Evolutionary conservation across 129 eudicot species (phyloP).

Genomic region (Flaveria linearis): DNA sequence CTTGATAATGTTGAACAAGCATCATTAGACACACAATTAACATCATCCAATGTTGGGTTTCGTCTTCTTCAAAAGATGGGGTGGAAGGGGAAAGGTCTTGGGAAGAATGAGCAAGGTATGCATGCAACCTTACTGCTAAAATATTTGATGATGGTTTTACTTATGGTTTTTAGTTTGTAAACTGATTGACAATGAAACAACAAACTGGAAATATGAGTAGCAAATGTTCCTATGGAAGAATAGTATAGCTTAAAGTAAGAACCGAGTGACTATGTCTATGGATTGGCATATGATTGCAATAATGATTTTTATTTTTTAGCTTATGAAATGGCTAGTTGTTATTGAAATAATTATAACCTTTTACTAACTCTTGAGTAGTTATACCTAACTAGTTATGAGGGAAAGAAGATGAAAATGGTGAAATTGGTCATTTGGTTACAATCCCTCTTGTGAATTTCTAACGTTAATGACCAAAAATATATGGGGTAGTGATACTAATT

Average conservation of each 20-base stretch:
- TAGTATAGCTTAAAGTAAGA: neutral
- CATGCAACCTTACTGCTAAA: neutral
- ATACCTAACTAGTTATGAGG: neutral
- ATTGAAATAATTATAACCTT: neutral
- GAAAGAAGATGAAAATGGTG: neutral
- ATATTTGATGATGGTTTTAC: neutral
- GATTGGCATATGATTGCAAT: neutral
- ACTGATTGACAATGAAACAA: neutral
- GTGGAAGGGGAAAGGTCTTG: constrained; percentile 98
- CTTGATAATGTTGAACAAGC: constrained; percentile 92
- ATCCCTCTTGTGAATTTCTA: neutral
- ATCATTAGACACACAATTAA: constrained; percentile 75
- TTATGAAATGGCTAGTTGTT: neutral
- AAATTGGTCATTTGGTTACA: neutral
- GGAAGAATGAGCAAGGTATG: constrained; percentile 96
- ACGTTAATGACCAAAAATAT: neutral
- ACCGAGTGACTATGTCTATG: neutral
- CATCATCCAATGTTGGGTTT: constrained; percentile 89
- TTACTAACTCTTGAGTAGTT: neutral
- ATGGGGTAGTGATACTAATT: neutral
- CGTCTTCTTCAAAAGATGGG: constrained; percentile 98
- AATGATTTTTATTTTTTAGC: neutral
- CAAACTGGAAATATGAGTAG: neutral
- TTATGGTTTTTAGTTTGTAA: neutral
- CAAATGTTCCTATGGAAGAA: neutral